A percentile compares a stretch with the other conserved stretches of the same genome.
Conservation (phyloP, 805 yeast species). For the Ogataea thermomethanolica region DNA sequence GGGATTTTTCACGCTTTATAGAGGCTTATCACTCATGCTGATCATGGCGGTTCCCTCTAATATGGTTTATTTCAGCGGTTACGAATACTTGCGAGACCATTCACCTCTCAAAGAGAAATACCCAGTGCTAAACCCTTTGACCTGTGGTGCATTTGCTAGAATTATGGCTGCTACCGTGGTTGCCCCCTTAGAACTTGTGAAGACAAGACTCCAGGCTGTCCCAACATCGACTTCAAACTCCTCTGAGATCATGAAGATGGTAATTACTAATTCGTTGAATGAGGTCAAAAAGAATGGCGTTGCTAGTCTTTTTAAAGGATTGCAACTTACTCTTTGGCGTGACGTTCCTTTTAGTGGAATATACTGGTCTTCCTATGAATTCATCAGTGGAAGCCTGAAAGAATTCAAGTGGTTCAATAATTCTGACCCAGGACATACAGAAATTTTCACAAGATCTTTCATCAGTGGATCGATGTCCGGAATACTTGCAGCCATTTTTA, state of each 20-base stretch:
- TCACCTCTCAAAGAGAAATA: constrained; percentile 46
- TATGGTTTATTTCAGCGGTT: constrained; percentile 90
- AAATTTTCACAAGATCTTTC: constrained; percentile 60
- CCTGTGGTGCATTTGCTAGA: constrained; percentile 86
- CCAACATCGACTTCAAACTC: constrained; percentile 43
- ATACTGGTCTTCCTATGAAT: constrained; percentile 89
- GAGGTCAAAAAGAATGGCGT: constrained; percentile 58
- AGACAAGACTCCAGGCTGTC: constrained; percentile 88
- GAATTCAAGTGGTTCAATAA: constrained; percentile 19
- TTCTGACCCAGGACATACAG: constrained; percentile 20
- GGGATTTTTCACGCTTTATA: constrained; percentile 77
- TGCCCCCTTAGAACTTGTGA: constrained; percentile 82
- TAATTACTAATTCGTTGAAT: constrained; percentile 26
- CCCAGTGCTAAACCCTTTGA: constrained; percentile 59
- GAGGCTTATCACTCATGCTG: constrained; percentile 81
- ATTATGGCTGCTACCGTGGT: constrained; percentile 77
- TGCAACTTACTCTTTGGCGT: constrained; percentile 88
- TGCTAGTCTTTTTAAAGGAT: constrained; percentile 72
- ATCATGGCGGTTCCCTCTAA: constrained; percentile 91
- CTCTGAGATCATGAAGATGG: constrained; percentile 47
- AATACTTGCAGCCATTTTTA: constrained; percentile 73
- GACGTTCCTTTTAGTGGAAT: constrained; percentile 96
- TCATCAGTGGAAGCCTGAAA: constrained; percentile 32
- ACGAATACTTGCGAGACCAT: constrained; percentile 78
- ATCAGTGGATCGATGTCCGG: constrained; percentile 84